Base-by-base conservation (phyloP, 345 rosid genomes). In the Turritis glabra region DNA sequence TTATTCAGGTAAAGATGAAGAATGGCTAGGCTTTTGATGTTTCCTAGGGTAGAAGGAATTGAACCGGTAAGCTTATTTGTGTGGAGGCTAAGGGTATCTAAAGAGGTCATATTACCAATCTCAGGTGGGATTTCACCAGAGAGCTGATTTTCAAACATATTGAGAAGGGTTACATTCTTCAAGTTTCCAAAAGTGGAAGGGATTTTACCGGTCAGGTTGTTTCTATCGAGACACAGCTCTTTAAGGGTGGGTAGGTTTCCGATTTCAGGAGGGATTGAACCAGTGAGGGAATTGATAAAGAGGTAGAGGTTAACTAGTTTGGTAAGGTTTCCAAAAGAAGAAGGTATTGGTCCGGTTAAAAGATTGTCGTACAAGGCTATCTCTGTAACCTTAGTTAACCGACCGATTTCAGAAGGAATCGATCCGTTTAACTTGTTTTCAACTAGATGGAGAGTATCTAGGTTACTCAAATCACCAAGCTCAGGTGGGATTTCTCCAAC, bases 401-500 rank as follows among this genome's bases (percentile, higher is more conserved):
- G 69, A 67, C 77, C 83, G 37, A 53, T 66, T 47, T 69, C 61
- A 74, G 73, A 62, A 18, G 81, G 84, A 60, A 83, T 69, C 44
- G 78, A 71, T 15, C 84, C 84, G 21, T 71, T 73, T 64, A 81
- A 69, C 67, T 77, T 73, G 75, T 83, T 83, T 64, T 76, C 71
- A 17, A 64, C 71, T 48, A 83, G 77, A 66, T 65, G 73, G 47
- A 81, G 76, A 35, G 77, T 66, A 71, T 67, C 69, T n/a, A 81
- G 57, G 38, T 79, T 74, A 48, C 69, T 46, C 25, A 81, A 77
- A 53, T 80, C 46, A 29, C 82, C 84, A 38, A 83, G 68, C 69
- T 76, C 83, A 54, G 47, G 72, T 25, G 86, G 83, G 50, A 83
- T 81, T 51, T 69, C 76, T 40, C 81, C 80, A 6, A 81, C 80